Evolutionary conservation across 176 grass and related monocot species (phyloP).

Genomic region (Oryza glaberrima): DNA sequence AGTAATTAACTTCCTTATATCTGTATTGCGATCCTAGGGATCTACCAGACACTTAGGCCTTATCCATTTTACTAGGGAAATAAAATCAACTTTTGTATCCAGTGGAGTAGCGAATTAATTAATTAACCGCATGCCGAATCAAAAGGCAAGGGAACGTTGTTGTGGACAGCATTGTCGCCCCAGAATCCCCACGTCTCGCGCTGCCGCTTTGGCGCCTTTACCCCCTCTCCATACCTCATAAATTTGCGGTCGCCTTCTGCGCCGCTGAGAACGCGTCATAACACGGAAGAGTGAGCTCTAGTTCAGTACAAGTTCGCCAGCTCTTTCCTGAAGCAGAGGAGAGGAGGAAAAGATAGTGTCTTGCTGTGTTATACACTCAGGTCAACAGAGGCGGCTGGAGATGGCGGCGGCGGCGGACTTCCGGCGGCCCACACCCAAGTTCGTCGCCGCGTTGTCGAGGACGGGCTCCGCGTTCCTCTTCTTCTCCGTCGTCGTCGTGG

Average conservation of each 20-base stretch:
- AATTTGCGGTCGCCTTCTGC: background rate
- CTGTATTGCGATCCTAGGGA: no score
- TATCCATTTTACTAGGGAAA: background rate
- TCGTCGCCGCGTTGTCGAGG: slow-evolving; percentile 12
- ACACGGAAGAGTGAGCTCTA: background rate
- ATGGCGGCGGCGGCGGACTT: background rate
- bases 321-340: background rate
- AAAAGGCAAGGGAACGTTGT: background rate
- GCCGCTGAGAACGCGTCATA: slow-evolving; percentile 23
- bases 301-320: background rate
- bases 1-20: no score
- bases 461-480: slow-evolving; percentile 53
- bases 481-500: slow-evolving; percentile 37
- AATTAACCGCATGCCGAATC: no score
- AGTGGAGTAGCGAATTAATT: no score
- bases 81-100: no score
- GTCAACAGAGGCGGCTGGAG: background rate
- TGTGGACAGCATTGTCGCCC: background rate
- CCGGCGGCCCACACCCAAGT: background rate
- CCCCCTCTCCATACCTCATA: background rate
- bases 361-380: background rate
- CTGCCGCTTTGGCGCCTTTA: background rate
- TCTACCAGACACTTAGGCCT: no score
- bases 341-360: background rate
- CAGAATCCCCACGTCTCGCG: no score